A percentile compares a stretch with the other conserved stretches of the same genome.
phyloP scores from a whole-genome alignment of 2,329 filamentous ascomycete species.

The Ramularia endophylla region DNA sequence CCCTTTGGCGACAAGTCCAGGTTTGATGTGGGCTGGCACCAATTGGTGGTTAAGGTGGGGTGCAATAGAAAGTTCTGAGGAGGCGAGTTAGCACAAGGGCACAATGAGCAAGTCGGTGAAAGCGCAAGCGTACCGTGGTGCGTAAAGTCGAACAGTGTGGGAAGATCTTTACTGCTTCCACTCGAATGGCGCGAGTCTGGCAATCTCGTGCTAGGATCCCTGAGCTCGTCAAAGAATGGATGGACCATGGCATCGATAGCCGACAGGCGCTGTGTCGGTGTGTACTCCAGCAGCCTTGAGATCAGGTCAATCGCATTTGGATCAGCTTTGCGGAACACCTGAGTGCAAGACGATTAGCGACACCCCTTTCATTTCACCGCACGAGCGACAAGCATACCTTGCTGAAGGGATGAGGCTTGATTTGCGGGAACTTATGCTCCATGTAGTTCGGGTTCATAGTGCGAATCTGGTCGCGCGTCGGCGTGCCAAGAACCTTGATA shows the following conservation, averaged over 20 bases:
- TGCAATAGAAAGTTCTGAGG: conserved; percentile 86
- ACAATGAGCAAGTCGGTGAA: too few species aligned
- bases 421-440: conserved; percentile 99
- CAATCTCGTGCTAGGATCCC: conserved; percentile 83
- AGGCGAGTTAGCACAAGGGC: conserved; percentile 7
- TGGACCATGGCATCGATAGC: conserved; percentile 97
- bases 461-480: conserved; percentile 94
- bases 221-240: conserved; percentile 95
- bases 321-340: conserved; percentile 95
- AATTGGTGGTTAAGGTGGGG: conserved; percentile 81
- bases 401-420: conserved; percentile 98
- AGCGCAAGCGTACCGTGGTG: conserved; percentile 63
- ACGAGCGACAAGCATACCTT: conserved; percentile 55
- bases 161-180: conserved; percentile 72
- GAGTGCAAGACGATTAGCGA: conserved; percentile 1
- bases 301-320: conserved; percentile 91
- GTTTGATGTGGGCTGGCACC: conserved; percentile 75
- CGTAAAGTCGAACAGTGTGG: conserved; percentile 86
- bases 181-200: conserved; percentile 91
- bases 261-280: conserved; percentile 87
- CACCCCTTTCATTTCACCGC: too few species aligned
- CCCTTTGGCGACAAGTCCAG: conserved; percentile 64
- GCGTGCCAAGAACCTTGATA: conserved; percentile 97
- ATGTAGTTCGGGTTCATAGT: conserved; percentile 99
- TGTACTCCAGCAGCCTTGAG: conserved; percentile 90